These are phyloP conservation scores for Rostrohypoxylon terebratum DNA, from an alignment of 495 filamentous ascomycete genomes.

Conservation along the genomic window DNA sequence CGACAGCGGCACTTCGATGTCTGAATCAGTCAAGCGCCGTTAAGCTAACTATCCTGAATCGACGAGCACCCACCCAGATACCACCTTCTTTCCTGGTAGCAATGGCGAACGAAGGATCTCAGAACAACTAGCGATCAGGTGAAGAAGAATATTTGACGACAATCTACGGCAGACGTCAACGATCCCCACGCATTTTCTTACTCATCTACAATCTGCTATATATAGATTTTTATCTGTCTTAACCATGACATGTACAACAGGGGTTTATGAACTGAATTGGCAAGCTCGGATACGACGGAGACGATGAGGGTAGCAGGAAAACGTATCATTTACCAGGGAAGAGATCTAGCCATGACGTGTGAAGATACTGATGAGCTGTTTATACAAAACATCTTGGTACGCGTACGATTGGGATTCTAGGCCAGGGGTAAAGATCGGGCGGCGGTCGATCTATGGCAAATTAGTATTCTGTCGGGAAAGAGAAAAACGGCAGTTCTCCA, in stretches of 20 bases:
- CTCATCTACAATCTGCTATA: slow-evolving; percentile 28
- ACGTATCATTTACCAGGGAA: slow-evolving; percentile 5
- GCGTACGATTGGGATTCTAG: slow-evolving; percentile 27
- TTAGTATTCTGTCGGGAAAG: slow-evolving; percentile 23
- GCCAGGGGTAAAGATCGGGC: slow-evolving; percentile 32
- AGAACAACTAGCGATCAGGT: slow-evolving; percentile 8
- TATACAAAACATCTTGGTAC: slow-evolving; percentile 32
- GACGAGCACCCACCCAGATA: slow-evolving; percentile 34
- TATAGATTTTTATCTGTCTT: slow-evolving; percentile 42
- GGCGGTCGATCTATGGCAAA: slow-evolving; percentile 19
- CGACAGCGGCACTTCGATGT: slow-evolving; percentile 49
- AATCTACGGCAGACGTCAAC: slow-evolving; percentile 15
- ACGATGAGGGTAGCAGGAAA: slow-evolving; percentile 18
- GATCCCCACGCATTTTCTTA: slow-evolving; percentile 12
- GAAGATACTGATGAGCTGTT: slow-evolving; percentile 15
- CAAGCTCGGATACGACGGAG: slow-evolving; percentile 30
- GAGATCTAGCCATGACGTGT: slow-evolving; percentile 11
- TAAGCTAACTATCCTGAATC: slow-evolving; percentile 28
- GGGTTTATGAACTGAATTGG: slow-evolving; percentile 24
- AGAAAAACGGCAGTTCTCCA: slow-evolving; percentile 32
- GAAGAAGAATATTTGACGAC: slow-evolving; percentile 5
- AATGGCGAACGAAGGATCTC: slow-evolving; percentile 23
- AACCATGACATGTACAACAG: slow-evolving; percentile 40
- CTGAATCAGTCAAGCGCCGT: slow-evolving; percentile 47
- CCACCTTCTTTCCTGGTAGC: slow-evolving; percentile 41